Evolutionary conservation across 179 eudicot species (phyloP), one percentile per base, ranked within the genome.

Genomic region (Nepenthes alata): DNA sequence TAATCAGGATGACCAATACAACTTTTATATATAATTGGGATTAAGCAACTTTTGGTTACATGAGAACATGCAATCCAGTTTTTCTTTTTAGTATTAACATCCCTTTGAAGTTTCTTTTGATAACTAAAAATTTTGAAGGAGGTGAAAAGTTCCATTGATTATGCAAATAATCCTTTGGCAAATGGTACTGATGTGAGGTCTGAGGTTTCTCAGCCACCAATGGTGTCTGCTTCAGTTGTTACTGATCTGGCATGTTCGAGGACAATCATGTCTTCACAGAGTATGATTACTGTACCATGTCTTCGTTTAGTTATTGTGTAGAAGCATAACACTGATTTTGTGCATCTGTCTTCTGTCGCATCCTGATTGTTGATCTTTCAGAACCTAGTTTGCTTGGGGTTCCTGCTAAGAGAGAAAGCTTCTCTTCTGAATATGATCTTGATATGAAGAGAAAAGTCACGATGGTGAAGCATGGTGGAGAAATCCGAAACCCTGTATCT

Each of bases 311-410:
- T 63, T 67, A 25, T 8, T 55, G 6, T 14, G 35, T 34, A 41
- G 45, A 41, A 41, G 45, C 45, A 41, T 25, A 25, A 25, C 25
- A 25, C 25, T 25, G 25, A 25, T 25, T 25, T 25, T 25, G 25
- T 25, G 45, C 9, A 35, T 64, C 9, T 53, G 11, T 45, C 37
- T 37, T 35, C 59, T 69, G 14, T 66, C 58, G 49, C 50, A 39
- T 58, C 54, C 64, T 25, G 48, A 25, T 37, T 2, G 0, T 45
- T 12, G 12, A 38, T 16, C 51, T 49, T 59, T 37, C 61, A 90
- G 97, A 83, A 75, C 82, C 83, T 35, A 78, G 96, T 72, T 75
- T 93, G 79, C 93, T 89, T 72, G 93, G 93, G 59, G 83, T 73
- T 70, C 89, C 94, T 35, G 70, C 74, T 67, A 76, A 78, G 70